Percentiles rank a stretch among this genome's conserved stretches.
phyloP scores from a whole-genome alignment of 352 stramenopile species.

The Globisporangium nagaii region DNA sequence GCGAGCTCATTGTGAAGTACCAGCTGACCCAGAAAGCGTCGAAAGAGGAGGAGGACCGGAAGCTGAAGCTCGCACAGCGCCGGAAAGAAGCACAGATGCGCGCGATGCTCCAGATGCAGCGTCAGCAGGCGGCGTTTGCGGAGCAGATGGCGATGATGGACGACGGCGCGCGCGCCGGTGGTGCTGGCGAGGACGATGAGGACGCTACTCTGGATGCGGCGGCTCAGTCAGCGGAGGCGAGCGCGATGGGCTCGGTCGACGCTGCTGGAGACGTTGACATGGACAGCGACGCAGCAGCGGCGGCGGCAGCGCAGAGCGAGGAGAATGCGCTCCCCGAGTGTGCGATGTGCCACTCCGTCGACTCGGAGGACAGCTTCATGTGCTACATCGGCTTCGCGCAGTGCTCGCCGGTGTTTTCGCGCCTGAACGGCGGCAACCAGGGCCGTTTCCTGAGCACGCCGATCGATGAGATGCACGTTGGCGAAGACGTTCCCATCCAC shows the following conservation, averaged over 20 bases:
- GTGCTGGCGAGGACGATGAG: conserved; percentile 45
- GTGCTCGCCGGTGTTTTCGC: conserved; percentile 67
- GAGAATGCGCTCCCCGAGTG: conserved; percentile 45
- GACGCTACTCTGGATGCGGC: conserved; percentile 7
- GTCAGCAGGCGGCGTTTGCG: conserved; percentile 74
- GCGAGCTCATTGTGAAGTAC: conserved; percentile 42
- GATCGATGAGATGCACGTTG: conserved; percentile 84
- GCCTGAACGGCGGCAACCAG: conserved; percentile 52
- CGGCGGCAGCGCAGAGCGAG: not conserved
- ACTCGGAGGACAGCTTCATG: conserved; percentile 77
- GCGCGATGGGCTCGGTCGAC: not conserved
- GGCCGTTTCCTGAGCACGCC: conserved; percentile 59
- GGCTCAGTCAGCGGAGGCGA: not conserved
- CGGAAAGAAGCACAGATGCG: conserved; percentile 72
- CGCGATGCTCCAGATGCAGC: conserved; percentile 74
- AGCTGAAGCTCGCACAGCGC: conserved; percentile 46
- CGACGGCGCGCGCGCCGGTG: conserved; percentile 34
- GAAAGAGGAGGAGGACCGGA: conserved; percentile 62
- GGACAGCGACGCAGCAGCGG: conserved; percentile 19
- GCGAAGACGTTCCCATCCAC: conserved; percentile 76
- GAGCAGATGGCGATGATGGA: conserved; percentile 62
- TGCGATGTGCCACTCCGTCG: conserved; percentile 82
- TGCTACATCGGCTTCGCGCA: conserved; percentile 86
- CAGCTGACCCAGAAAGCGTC: conserved; percentile 56
- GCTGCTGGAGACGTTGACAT: conserved; percentile 39